A percentile compares a stretch with the other conserved stretches of the same genome.
Conservation (phyloP, 2,329 filamentous ascomycete species). For the Ceratocystis cacaofunesta region DNA sequence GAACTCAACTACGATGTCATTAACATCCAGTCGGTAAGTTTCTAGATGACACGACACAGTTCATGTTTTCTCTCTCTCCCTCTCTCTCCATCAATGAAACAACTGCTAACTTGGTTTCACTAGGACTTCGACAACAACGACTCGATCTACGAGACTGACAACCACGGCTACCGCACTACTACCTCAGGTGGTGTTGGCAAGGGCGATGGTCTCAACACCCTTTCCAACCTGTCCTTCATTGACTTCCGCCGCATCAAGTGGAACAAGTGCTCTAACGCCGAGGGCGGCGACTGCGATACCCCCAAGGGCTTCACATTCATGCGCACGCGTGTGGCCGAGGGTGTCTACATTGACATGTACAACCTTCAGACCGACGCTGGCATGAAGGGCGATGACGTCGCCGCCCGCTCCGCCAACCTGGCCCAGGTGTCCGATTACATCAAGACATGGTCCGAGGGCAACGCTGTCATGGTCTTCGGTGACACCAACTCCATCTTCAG, state of each 20-base stretch:
- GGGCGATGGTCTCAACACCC: conserved; percentile 49
- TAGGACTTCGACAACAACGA: conserved; percentile 53
- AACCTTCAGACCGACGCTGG: conserved; percentile 55
- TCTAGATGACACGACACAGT: not conserved
- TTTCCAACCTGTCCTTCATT: conserved; percentile 43
- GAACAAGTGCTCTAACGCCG: conserved; percentile 41
- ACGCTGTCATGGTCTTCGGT: conserved; percentile 48
- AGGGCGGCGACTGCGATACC: conserved; percentile 46
- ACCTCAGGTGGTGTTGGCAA: conserved; percentile 51
- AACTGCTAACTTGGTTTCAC: not conserved
- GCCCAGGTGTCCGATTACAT: conserved; percentile 46
- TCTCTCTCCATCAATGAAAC: no score
- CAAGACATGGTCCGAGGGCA: conserved; percentile 38
- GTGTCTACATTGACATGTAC: conserved; percentile 46
- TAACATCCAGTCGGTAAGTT: conserved; percentile 44
- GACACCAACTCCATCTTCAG: conserved; percentile 54
- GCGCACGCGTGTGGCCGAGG: conserved; percentile 34
- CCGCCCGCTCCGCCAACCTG: conserved; percentile 43
- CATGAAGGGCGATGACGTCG: conserved; percentile 35
- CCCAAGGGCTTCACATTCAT: conserved; percentile 58
- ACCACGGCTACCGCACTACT: conserved; percentile 43
- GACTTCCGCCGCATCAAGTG: conserved; percentile 44
- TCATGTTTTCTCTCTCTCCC: no score
- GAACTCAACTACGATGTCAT: conserved; percentile 46
- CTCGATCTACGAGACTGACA: conserved; percentile 44